phyloP scores from a whole-genome alignment of 148 eudicot species.

The Rhododendron williamsianum region DNA sequence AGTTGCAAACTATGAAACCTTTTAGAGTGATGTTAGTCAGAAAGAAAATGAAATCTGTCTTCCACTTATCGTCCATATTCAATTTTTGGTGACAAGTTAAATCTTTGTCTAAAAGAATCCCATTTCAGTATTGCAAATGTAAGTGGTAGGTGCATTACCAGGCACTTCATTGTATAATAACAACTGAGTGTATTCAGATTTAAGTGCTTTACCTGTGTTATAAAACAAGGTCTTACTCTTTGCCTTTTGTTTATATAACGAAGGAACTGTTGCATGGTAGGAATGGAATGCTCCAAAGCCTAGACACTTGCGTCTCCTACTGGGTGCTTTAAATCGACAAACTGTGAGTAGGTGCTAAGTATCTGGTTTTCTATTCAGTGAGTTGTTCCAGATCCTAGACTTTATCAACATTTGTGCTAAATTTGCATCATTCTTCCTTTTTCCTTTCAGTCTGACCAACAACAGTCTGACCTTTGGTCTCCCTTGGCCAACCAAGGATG shows the following conservation, averaged over 20 bases:
- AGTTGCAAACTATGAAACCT: background rate
- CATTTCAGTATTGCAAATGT: background rate
- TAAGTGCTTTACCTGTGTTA: background rate
- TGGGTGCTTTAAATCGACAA: conserved; percentile 48
- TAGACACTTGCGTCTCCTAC: conserved; percentile 47
- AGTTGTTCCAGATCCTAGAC: background rate
- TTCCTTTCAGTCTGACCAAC: conserved; percentile 42
- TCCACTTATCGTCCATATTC: background rate
- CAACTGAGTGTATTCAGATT: background rate
- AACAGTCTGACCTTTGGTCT: conserved; percentile 59
- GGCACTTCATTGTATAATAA: background rate
- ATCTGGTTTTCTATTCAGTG: background rate
- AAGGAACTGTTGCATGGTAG: conserved; percentile 26
- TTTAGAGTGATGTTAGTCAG: background rate
- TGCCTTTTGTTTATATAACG: background rate
- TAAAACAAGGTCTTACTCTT: background rate
- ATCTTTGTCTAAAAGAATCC: background rate
- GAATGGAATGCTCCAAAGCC: conserved; percentile 86
- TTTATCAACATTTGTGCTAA: background rate
- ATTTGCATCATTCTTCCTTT: conserved; percentile 12
- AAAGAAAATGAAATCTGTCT: background rate
- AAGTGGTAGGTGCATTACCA: background rate
- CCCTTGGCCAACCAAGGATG: conserved; percentile 79
- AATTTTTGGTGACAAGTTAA: background rate
- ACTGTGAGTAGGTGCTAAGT: conserved; percentile 59